These are phyloP conservation scores for Fusarium verrucosum DNA, from an alignment of 2,329 filamentous ascomycete species.

Conservation along the genomic window DNA sequence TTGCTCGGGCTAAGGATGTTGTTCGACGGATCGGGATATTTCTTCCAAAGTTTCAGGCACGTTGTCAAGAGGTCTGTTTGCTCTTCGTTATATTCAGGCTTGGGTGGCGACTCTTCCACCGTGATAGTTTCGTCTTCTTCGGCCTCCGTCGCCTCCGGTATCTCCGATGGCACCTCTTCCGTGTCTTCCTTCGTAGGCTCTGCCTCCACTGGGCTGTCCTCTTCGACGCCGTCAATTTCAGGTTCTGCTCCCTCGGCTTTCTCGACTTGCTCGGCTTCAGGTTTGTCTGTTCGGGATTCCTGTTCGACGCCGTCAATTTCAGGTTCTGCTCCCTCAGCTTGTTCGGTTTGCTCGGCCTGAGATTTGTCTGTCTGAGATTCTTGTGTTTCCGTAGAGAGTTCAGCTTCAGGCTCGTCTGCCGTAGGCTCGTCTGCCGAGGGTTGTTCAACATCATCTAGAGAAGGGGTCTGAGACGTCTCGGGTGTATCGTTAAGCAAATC, in stretches of 20 bases:
- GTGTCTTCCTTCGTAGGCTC: not conserved
- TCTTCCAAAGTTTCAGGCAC: slow-evolving; percentile 72
- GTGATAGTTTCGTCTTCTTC: slow-evolving; percentile 37
- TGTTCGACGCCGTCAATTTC: not conserved
- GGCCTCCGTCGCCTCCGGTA: slow-evolving; percentile 18
- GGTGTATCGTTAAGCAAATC: slow-evolving; percentile 68
- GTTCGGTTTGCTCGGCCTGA: not conserved
- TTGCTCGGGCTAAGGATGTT: slow-evolving; percentile 68
- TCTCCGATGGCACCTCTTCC: slow-evolving; percentile 32
- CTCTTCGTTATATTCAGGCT: slow-evolving; percentile 57
- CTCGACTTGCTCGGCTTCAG: no score
- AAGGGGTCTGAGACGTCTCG: slow-evolving; percentile 58
- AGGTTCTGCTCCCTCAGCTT: not conserved
- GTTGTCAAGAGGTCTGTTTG: slow-evolving; percentile 61
- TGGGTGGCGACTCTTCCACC: slow-evolving; percentile 39
- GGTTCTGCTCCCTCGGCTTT: not conserved
- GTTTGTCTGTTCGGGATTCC: no score
- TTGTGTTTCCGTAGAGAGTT: not conserved
- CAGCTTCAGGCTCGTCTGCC: not conserved
- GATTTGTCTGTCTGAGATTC: slow-evolving; percentile 37
- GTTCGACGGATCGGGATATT: slow-evolving; percentile 64
- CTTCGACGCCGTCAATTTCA: not conserved
- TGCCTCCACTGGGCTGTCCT: not conserved
- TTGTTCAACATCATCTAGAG: slow-evolving; percentile 46
- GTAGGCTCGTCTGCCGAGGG: slow-evolving; percentile 4